Evolutionary conservation across 169 alveolate species (phyloP), one percentile per base, ranked within the genome.

Genomic region (Plasmodium malariae): DNA sequence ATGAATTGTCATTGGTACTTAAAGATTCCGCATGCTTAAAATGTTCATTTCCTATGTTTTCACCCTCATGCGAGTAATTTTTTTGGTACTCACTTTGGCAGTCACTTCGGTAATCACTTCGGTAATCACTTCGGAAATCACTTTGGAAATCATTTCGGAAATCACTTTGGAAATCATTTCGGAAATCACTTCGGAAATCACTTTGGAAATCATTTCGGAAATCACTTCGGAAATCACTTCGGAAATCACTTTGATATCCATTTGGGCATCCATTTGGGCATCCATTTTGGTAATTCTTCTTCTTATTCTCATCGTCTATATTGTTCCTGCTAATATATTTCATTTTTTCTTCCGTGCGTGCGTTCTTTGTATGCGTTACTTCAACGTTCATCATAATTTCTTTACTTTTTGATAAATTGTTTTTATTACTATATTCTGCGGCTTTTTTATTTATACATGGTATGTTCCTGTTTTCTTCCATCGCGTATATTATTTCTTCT

Each of bases 401-500:
- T 69, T 55, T 32, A 45, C 12, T 54, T 21, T 43, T n/a, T n/a
- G n/a, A n/a, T n/a, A n/a, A n/a, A n/a, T n/a, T 45, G 12, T 60
- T 26, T 51, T 54, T 3, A 26, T 28, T 26, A 30, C 17, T 37
- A 12, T 21, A 3, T 28, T 21, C 6, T 40, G 5, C 34, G 17
- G 6, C 48, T 0, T 40, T 68, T 24, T 37, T 12, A 40, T 11
- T n/a, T 34, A 3, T 62, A n/a, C 28, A 17, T 36, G 5, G 17
- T 37, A 17, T 12, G 28, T 51, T 24, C 30, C 19, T 32, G 4
- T 63, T 63, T 45, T 78, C 78, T 55, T 54, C 43, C 9, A 78
- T 19, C 28, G 89, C 48, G 14, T 62, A 78, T 45, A 14, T 40
- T 34, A 57, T 78, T 78, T 78, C 68, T 62, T 63, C 63, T 4